A percentile compares a stretch with the other conserved stretches of the same genome.
Evolutionary conservation across 768 basidiomycete genomes (phyloP).

Genomic region (Auriscalpium vulgare): DNA sequence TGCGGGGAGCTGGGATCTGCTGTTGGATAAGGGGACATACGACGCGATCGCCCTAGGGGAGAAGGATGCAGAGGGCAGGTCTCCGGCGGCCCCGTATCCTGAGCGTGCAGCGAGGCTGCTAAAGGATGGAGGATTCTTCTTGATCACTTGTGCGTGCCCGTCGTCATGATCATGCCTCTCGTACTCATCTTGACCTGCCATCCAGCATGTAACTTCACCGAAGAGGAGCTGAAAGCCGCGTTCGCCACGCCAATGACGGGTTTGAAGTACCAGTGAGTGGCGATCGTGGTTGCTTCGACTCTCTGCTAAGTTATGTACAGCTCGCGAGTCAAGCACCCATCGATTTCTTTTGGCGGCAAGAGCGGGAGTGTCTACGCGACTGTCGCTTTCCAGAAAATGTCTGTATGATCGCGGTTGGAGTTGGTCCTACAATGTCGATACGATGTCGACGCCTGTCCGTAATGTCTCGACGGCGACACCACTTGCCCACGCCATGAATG

Average conservation of each 20-base stretch:
- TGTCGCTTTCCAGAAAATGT: slow-evolving; percentile 56
- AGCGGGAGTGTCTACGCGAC: slow-evolving; percentile 64
- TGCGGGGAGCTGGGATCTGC: slow-evolving; percentile 52
- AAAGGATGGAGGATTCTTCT: slow-evolving; percentile 58
- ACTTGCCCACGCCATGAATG: slow-evolving; percentile 57
- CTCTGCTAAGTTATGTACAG: slow-evolving; percentile 26
- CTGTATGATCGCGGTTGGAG: neutral
- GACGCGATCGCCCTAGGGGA: slow-evolving; percentile 74
- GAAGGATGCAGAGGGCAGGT: slow-evolving; percentile 44
- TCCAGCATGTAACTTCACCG: slow-evolving; percentile 73
- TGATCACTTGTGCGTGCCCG: slow-evolving; percentile 68
- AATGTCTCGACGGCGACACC: slow-evolving; percentile 64
- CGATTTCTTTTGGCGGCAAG: slow-evolving; percentile 70
- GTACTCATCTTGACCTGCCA: neutral
- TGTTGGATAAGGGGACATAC: slow-evolving; percentile 85
- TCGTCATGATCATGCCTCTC: neutral
- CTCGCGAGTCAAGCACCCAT: slow-evolving; percentile 65
- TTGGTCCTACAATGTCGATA: slow-evolving; percentile 26
- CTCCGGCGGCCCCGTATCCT: slow-evolving; percentile 56
- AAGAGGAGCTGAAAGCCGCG: slow-evolving; percentile 53
- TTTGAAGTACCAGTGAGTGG: slow-evolving; percentile 57
- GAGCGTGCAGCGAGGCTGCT: slow-evolving; percentile 45
- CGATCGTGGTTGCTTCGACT: too few species aligned
- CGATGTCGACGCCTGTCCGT: slow-evolving; percentile 51
- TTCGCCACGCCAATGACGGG: slow-evolving; percentile 43